Evolutionary conservation across 257 asterid genomes (phyloP).

Genomic region (Parsonsia alboflavescens): DNA sequence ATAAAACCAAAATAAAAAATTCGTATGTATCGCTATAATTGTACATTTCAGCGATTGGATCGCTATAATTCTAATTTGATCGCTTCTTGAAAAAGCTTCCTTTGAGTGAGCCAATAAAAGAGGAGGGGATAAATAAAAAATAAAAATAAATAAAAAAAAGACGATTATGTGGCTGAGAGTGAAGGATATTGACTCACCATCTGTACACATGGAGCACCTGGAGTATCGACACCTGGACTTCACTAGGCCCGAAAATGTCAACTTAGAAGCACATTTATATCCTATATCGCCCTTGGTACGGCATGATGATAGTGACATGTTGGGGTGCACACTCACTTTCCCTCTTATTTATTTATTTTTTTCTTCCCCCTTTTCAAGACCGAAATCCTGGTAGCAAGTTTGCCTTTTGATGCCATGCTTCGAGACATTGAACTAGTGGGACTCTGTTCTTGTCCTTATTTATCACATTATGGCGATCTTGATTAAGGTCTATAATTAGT

Average conservation of each 20-base stretch:
- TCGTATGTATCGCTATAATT: no score
- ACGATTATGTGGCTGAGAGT: constrained; percentile 26
- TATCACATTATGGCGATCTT: background rate
- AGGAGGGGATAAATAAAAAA: background rate
- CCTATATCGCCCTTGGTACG: background rate
- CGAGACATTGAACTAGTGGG: background rate
- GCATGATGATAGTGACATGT: constrained; percentile 9
- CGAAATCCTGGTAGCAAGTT: background rate
- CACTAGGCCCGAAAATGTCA: constrained; percentile 11
- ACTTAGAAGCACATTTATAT: constrained; percentile 9
- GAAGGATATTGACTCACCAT: constrained; percentile 15
- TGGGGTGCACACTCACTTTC: constrained; percentile 5
- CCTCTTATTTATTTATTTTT: background rate
- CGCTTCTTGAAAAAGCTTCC: background rate
- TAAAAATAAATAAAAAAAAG: background rate
- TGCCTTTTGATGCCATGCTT: background rate
- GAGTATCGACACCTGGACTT: constrained; percentile 3
- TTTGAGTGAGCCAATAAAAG: no score
- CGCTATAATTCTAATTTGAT: background rate
- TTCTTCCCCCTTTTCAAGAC: background rate
- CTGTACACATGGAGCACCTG: constrained; percentile 14
- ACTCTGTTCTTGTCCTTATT: background rate
- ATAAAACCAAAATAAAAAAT: no score
- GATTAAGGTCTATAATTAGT: no score
- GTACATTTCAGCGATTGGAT: no score